These are phyloP conservation scores for Stereum hirsutum DNA, from an alignment of 1,284 basidiomycete genomes.

Conservation along the genomic window DNA sequence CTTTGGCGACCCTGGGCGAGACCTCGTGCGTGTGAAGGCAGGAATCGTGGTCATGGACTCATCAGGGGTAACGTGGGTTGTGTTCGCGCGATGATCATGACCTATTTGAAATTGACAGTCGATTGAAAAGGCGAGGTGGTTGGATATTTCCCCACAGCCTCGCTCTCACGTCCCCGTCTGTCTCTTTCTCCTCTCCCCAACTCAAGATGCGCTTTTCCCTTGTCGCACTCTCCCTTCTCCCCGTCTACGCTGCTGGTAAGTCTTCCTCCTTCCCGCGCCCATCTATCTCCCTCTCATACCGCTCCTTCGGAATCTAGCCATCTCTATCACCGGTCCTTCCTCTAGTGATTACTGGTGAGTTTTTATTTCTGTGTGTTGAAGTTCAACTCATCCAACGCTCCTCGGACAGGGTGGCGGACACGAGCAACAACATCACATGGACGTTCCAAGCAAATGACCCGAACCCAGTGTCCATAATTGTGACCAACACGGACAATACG, in stretches of 20 bases:
- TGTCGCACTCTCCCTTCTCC: constrained; percentile 21
- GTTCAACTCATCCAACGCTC: neutral
- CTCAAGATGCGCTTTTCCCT: constrained; percentile 15
- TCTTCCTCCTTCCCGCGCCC: neutral
- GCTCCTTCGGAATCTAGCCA: neutral
- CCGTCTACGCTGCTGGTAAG: constrained; percentile 23
- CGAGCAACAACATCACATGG: constrained; percentile 28
- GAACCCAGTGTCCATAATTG: constrained; percentile 22
- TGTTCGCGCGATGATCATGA: no score
- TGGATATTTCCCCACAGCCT: no score
- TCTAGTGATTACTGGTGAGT: constrained; percentile 23
- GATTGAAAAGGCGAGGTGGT: no score
- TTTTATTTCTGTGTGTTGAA: neutral
- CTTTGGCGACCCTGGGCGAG: no score
- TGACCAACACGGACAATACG: constrained; percentile 23
- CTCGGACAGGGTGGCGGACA: constrained; percentile 24
- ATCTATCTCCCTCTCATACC: neutral
- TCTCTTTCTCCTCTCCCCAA: no score
- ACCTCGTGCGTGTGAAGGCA: no score
- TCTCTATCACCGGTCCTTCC: constrained; percentile 22
- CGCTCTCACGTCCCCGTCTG: no score
- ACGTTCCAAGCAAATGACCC: constrained; percentile 23
- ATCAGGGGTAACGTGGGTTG: no score
- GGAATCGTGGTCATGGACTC: no score
- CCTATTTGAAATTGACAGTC: no score